phyloP scores from a whole-genome alignment of 768 basidiomycete genomes.

The Mycena indigotica region DNA sequence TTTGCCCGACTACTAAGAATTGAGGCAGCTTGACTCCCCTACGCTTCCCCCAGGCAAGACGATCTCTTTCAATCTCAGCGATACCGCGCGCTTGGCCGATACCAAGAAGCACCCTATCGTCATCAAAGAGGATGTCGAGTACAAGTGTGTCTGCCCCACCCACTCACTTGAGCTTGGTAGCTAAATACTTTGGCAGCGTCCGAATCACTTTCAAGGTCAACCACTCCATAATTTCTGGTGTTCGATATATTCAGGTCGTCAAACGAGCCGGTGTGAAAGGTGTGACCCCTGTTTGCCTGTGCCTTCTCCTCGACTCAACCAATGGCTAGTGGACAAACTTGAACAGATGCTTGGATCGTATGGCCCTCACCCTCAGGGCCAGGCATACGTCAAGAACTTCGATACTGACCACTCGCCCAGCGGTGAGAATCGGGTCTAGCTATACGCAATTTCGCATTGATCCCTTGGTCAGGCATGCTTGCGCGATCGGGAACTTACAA shows the following conservation, averaged over 20 bases:
- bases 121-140: conserved; percentile 87
- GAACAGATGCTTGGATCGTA: conserved; percentile 96
- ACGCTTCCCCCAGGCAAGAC: conserved; percentile 63
- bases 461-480: conserved; percentile 72
- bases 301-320: background rate
- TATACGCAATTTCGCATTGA: conserved; percentile 1
- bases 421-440: background rate
- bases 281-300: conserved; percentile 31
- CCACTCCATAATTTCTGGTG: conserved; percentile 84
- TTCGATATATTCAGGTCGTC: conserved; percentile 87
- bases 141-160: conserved; percentile 64
- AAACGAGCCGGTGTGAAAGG: conserved; percentile 78
- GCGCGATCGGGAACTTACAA: conserved; percentile 80
- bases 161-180: background rate
- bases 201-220: conserved; percentile 85
- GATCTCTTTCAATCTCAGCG: conserved; percentile 68
- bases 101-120: conserved; percentile 77
- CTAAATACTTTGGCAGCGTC: conserved; percentile 48
- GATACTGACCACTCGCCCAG: conserved; percentile 64
- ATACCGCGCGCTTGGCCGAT: conserved; percentile 46
- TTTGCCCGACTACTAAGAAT: background rate
- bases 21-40: conserved; percentile 63
- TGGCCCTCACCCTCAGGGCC: conserved; percentile 66
- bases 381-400: conserved; percentile 76
- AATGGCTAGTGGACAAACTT: conserved; percentile 76